phyloP scores from a whole-genome alignment of 129 eudicot genomes.

The Lonicera japonica region DNA sequence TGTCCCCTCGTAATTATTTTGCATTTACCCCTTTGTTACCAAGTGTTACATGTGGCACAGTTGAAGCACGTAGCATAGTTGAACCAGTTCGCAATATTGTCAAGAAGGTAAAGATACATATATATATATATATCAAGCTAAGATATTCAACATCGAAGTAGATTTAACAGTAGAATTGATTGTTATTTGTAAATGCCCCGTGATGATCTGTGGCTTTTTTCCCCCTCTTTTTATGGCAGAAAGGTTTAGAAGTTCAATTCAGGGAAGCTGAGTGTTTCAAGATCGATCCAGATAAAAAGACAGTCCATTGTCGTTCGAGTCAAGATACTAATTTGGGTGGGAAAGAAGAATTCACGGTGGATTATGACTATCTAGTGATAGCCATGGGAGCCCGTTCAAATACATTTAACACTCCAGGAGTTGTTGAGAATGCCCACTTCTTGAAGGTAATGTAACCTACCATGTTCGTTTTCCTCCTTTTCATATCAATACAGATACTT shows the following conservation, averaged over 20 bases:
- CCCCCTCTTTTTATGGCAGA: conserved; percentile 40
- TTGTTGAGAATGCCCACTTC: conserved; percentile 66
- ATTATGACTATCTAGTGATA: conserved; percentile 67
- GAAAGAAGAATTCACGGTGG: conserved; percentile 56
- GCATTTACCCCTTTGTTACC: conserved; percentile 85
- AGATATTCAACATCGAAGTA: not conserved
- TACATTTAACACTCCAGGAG: conserved; percentile 89
- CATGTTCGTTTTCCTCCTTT: not conserved
- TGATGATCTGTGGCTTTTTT: too few species aligned
- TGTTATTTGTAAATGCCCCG: too few species aligned
- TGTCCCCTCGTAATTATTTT: conserved; percentile 81
- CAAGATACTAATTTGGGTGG: conserved; percentile 34
- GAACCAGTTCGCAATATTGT: conserved; percentile 87
- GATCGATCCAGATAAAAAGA: conserved; percentile 63
- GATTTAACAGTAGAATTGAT: not conserved
- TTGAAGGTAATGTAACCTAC: conserved; percentile 47
- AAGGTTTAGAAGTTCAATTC: conserved; percentile 33
- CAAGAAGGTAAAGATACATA: conserved; percentile 31
- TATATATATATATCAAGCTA: conserved; percentile 1
- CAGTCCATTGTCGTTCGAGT: conserved; percentile 48
- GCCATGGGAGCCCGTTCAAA: conserved; percentile 80
- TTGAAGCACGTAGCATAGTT: conserved; percentile 89
- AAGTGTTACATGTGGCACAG: conserved; percentile 89
- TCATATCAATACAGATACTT: too few species aligned
- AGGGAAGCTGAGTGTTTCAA: conserved; percentile 84